Conservation (phyloP, 2,329 filamentous ascomycete genomes). For the Neoscytalidium dimidiatum region DNA sequence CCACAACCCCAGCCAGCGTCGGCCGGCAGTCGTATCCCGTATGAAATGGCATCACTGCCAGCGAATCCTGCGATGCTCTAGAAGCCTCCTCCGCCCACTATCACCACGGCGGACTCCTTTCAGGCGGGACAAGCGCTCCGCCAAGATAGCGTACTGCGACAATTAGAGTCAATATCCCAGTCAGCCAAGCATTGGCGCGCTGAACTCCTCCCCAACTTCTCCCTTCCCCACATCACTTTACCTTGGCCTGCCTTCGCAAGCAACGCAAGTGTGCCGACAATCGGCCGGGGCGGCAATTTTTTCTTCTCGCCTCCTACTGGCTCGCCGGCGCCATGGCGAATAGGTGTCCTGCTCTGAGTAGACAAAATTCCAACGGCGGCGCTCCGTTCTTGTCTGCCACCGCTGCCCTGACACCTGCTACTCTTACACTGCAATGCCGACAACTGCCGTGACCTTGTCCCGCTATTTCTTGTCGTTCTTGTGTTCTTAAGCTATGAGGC, state of each 20-base stretch:
- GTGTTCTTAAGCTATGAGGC: background rate
- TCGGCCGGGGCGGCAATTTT: background rate
- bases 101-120: background rate
- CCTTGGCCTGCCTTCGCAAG: background rate
- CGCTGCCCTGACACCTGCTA: background rate
- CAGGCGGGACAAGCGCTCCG: background rate
- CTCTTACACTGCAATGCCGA: background rate
- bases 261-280: background rate
- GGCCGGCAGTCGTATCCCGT: background rate
- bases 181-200: constrained; percentile 3
- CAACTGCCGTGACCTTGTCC: background rate
- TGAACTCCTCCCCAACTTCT: background rate
- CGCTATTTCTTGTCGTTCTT: background rate
- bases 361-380: background rate
- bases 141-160: constrained; percentile 1
- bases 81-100: background rate
- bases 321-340: background rate
- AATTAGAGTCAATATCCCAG: background rate
- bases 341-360: background rate
- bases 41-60: background rate
- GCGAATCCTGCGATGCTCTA: background rate
- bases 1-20: background rate
- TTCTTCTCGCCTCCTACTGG: background rate
- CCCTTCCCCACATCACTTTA: constrained; percentile 1
- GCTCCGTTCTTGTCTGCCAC: background rate